Evolutionary conservation across 768 basidiomycete species (phyloP).

Genomic region (Terana coerulea): DNA sequence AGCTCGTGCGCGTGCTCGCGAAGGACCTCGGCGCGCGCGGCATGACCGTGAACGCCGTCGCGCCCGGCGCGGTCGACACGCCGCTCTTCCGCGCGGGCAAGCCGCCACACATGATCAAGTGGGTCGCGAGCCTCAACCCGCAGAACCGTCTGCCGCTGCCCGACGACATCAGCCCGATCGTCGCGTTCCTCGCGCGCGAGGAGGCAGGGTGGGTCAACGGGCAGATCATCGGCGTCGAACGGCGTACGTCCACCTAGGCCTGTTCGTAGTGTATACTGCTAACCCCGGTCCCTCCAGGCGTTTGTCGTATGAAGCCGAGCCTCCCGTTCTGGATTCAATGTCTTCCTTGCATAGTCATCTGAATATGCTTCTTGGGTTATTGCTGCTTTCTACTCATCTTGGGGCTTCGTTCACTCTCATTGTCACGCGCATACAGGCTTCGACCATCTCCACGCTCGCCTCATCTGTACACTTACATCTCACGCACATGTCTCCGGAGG

Average conservation of each 20-base stretch:
- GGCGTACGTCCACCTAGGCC: slow-evolving; percentile 37
- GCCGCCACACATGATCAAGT: slow-evolving; percentile 40
- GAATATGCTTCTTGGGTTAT: too few species aligned
- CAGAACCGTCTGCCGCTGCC: slow-evolving; percentile 42
- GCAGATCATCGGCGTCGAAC: slow-evolving; percentile 52
- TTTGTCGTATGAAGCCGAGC: slow-evolving; percentile 7
- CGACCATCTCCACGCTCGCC: not conserved
- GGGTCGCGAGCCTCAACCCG: slow-evolving; percentile 44
- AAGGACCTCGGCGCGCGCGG: slow-evolving; percentile 53
- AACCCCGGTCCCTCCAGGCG: not conserved
- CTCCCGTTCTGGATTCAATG: not conserved
- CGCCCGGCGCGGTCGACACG: slow-evolving; percentile 55
- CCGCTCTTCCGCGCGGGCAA: slow-evolving; percentile 55
- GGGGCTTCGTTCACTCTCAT: not conserved
- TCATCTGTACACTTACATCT: not conserved
- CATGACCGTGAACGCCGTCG: slow-evolving; percentile 55
- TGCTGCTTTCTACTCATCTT: not conserved
- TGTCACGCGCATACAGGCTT: not conserved
- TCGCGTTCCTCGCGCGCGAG: slow-evolving; percentile 48
- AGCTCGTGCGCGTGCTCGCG: slow-evolving; percentile 51
- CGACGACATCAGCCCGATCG: slow-evolving; percentile 51
- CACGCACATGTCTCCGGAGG: not conserved
- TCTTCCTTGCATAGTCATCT: not conserved
- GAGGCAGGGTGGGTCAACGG: slow-evolving; percentile 58
- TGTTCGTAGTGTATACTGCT: not conserved